phyloP scores from a whole-genome alignment of 805 yeast species.

The Candida dajiaensis region DNA sequence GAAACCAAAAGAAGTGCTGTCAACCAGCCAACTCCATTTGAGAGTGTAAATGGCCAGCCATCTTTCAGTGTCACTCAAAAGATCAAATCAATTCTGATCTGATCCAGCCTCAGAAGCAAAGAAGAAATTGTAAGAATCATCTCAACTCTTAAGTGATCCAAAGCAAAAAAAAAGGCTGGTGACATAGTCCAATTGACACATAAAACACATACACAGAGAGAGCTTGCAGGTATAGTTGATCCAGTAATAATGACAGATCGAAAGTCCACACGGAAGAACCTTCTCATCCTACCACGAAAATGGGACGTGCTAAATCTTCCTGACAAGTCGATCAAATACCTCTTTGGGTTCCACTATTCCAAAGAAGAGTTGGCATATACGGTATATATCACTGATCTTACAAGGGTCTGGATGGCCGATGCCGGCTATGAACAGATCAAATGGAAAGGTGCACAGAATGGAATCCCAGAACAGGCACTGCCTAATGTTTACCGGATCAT shows the following conservation, averaged over 20 bases:
- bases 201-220: not conserved
- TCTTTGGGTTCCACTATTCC: slow-evolving; percentile 18
- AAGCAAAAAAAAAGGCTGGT: not conserved
- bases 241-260: not conserved
- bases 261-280: not conserved
- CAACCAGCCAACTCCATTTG: not conserved
- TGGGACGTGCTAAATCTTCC: slow-evolving; percentile 16
- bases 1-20: not conserved
- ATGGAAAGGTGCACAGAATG: slow-evolving; percentile 12
- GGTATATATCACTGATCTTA: slow-evolving; percentile 19
- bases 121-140: too few relatives aligned
- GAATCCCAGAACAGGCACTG: slow-evolving; percentile 12
- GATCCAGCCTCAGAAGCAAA: not conserved
- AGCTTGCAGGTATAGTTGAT: not conserved
- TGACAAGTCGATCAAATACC: slow-evolving; percentile 8
- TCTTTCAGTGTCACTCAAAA: not conserved
- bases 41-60: not conserved
- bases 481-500: slow-evolving; percentile 7
- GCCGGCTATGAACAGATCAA: slow-evolving; percentile 12
- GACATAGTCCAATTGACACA: not conserved
- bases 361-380: slow-evolving; percentile 5
- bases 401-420: slow-evolving; percentile 20
- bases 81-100: not conserved
- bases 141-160: too few relatives aligned
- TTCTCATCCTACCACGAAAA: slow-evolving; percentile 15